Evolutionary conservation across 1,284 basidiomycete species (phyloP).

Genomic region (Lentinula novae-zelandiae): DNA sequence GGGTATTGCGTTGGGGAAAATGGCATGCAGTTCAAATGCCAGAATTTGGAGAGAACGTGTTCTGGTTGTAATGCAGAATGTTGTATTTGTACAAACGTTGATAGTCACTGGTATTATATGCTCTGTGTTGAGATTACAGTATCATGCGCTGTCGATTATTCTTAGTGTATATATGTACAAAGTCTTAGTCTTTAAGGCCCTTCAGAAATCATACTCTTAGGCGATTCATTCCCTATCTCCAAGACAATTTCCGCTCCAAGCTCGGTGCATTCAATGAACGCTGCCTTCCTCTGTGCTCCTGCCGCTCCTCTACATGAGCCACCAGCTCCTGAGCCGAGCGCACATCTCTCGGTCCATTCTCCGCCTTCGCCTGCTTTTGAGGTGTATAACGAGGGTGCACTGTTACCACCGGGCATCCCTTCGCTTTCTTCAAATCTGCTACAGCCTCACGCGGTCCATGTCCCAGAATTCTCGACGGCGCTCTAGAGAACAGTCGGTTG

Average conservation of each 20-base stretch:
- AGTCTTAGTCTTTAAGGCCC: too few relatives aligned
- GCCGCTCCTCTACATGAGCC: not conserved
- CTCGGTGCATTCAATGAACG: not conserved
- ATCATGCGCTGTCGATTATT: too few relatives aligned
- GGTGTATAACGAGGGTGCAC: too few relatives aligned
- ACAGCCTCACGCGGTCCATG: not conserved
- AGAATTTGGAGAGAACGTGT: too few relatives aligned
- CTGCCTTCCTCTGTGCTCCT: not conserved
- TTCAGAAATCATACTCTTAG: too few relatives aligned
- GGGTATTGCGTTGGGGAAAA: too few relatives aligned
- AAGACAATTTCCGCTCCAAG: not conserved
- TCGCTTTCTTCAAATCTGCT: not conserved
- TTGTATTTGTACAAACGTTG: too few relatives aligned
- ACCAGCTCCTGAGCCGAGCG: not conserved
- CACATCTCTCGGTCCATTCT: not conserved
- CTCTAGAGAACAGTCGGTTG: not conserved
- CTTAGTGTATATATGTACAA: too few relatives aligned
- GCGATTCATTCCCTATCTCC: not conserved
- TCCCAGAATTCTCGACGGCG: not conserved
- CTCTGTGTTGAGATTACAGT: too few relatives aligned
- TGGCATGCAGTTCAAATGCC: too few relatives aligned
- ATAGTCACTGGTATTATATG: too few relatives aligned
- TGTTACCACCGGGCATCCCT: not conserved
- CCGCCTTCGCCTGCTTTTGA: not conserved
- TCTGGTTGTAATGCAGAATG: too few relatives aligned